phyloP scores from a whole-genome alignment of 116 monocot genomes.

The Papilionanthe hybrid region DNA sequence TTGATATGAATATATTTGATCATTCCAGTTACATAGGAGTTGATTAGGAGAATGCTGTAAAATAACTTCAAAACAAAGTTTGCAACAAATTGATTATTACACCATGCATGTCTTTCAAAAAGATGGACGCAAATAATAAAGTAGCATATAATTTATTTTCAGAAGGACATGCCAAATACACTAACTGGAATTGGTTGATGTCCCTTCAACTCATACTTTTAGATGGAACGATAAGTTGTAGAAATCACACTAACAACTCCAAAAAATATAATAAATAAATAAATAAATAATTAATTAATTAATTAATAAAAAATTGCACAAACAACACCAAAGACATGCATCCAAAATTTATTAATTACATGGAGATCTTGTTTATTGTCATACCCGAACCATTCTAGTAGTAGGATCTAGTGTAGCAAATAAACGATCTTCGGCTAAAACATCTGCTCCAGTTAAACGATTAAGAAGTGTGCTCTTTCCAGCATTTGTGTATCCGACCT shows the following conservation, averaged over 20 bases:
- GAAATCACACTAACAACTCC: not conserved
- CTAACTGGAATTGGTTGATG: not conserved
- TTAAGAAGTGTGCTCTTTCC: slow-evolving; percentile 96
- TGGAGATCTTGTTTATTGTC: slow-evolving; percentile 4
- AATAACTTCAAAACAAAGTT: not conserved
- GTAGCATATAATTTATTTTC: not conserved
- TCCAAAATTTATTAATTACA: not conserved
- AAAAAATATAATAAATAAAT: not conserved
- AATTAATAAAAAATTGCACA: not conserved
- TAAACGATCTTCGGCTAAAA: slow-evolving; percentile 86
- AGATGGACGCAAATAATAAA: not conserved
- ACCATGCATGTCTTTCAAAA: not conserved
- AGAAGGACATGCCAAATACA: not conserved
- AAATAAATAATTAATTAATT: no score
- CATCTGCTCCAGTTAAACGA: slow-evolving; percentile 86
- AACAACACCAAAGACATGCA: not conserved
- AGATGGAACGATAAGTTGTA: not conserved
- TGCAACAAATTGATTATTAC: not conserved
- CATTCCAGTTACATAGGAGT: not conserved
- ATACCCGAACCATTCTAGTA: slow-evolving; percentile 85
- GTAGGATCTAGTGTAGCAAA: slow-evolving; percentile 99
- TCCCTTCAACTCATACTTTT: not conserved
- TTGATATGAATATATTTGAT: not conserved
- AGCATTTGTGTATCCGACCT: slow-evolving; percentile 99
- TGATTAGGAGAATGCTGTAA: not conserved